Conservation (phyloP, 2,329 filamentous ascomycete species). For the Microcera coccophila region DNA sequence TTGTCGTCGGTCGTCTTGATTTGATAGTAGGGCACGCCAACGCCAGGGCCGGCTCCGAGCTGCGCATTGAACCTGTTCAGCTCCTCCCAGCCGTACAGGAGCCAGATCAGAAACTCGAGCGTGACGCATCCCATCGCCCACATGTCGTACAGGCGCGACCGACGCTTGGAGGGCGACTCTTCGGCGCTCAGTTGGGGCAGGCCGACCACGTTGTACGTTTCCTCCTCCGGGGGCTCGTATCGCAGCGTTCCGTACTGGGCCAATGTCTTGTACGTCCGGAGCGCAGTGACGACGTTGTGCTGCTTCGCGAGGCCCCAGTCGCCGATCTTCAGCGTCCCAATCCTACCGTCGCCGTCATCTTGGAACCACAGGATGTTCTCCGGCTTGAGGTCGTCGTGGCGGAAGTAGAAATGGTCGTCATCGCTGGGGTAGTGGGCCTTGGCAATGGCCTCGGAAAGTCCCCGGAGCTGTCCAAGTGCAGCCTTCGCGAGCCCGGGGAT, state of each 20-base stretch:
- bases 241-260: constrained; percentile 2
- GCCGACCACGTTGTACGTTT: neutral
- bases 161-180: neutral
- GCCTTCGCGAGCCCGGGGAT: neutral
- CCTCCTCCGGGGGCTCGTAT: constrained; percentile 4
- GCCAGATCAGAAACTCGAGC: constrained; percentile 25
- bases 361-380: constrained; percentile 11
- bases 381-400: constrained; percentile 10
- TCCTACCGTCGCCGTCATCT: too few relatives aligned
- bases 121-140: constrained; percentile 28
- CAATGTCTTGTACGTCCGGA: neutral
- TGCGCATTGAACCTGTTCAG: constrained; percentile 1
- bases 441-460: neutral
- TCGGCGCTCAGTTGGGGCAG: neutral
- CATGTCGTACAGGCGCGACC: constrained; percentile 22
- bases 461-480: neutral
- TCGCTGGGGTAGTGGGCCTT: neutral
- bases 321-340: constrained; percentile 6
- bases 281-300: neutral
- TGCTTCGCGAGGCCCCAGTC: constrained; percentile 6
- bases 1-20: neutral
- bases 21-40: neutral
- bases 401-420: neutral
- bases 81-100: constrained; percentile 12
- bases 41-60: neutral